phyloP scores from a whole-genome alignment of 2,329 filamentous ascomycete species.

The Leptographium lundbergii region DNA sequence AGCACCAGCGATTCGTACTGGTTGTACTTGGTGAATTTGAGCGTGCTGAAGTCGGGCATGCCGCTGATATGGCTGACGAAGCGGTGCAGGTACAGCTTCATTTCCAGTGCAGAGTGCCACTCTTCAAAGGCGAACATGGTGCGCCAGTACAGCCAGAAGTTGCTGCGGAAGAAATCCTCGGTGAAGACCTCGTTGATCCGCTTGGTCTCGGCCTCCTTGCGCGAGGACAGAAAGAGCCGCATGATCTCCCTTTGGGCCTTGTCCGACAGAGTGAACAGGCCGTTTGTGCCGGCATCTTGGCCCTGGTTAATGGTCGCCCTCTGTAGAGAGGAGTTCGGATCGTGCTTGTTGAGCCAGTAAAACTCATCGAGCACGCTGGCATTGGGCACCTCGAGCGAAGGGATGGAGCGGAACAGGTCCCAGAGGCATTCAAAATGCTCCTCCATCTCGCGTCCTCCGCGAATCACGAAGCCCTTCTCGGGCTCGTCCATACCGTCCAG shows the following conservation, averaged over 20 bases:
- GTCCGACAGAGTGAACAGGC: conserved; percentile 16
- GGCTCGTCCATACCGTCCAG: no score
- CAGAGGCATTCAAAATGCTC: conserved; percentile 20
- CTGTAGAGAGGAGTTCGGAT: conserved; percentile 16
- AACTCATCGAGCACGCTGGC: conserved; percentile 20
- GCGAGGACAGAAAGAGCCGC: conserved; percentile 17
- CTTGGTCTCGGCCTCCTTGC: conserved; percentile 16
- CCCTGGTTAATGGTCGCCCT: conserved; percentile 18
- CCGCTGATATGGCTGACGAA: conserved; percentile 18
- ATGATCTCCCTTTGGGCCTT: conserved; percentile 20
- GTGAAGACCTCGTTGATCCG: conserved; percentile 18
- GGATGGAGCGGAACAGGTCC: conserved; percentile 19
- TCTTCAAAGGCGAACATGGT: conserved; percentile 23
- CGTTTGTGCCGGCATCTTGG: conserved; percentile 15
- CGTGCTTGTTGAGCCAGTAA: conserved; percentile 19
- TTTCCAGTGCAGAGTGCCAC: no score
- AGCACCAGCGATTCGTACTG: conserved; percentile 23
- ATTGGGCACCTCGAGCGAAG: conserved; percentile 16
- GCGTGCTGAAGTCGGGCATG: conserved; percentile 19
- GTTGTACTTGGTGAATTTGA: conserved; percentile 22
- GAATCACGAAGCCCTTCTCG: conserved; percentile 13
- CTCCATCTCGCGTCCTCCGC: conserved; percentile 21
- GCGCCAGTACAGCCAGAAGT: conserved; percentile 24
- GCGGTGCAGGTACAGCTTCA: conserved; percentile 22
- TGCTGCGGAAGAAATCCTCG: conserved; percentile 20